These are phyloP conservation scores for Martensiomyces pterosporus DNA, from an alignment of 192 early-diverging fungal genomes.

Conservation along the genomic window DNA sequence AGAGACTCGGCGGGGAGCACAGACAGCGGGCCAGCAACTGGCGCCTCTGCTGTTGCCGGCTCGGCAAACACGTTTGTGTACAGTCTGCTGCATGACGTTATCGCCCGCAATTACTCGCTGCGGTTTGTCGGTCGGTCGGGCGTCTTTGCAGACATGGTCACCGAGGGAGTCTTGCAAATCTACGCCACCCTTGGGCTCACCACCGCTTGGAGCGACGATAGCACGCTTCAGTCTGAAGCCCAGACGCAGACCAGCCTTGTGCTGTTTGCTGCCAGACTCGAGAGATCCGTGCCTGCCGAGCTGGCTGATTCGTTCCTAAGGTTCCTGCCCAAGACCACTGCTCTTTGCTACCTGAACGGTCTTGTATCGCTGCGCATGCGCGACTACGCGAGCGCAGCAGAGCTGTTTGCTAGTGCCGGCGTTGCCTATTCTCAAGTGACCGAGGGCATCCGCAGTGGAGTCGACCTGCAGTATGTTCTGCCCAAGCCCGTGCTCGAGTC, in stretches of 20 bases:
- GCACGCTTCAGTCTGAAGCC: neutral
- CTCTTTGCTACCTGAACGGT: slow-evolving; percentile 28
- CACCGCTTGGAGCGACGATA: slow-evolving; percentile 3
- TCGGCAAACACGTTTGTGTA: slow-evolving; percentile 37
- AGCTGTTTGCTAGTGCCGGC: slow-evolving; percentile 31
- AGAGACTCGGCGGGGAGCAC: slow-evolving; percentile 22
- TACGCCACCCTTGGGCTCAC: slow-evolving; percentile 15
- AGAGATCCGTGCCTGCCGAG: slow-evolving; percentile 23
- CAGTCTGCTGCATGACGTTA: slow-evolving; percentile 37
- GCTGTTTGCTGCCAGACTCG: slow-evolving; percentile 35
- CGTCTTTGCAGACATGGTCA: slow-evolving; percentile 38
- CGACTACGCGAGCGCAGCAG: slow-evolving; percentile 20
- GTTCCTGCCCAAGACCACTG: slow-evolving; percentile 31
- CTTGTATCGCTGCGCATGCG: slow-evolving; percentile 36
- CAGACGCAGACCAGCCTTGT: slow-evolving; percentile 14
- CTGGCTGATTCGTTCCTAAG: slow-evolving; percentile 26
- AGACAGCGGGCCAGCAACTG: neutral
- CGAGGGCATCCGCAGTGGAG: slow-evolving; percentile 14
- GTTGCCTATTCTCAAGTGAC: slow-evolving; percentile 19
- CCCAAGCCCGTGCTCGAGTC: slow-evolving; percentile 14
- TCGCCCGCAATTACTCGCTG: slow-evolving; percentile 17
- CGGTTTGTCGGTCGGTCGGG: slow-evolving; percentile 24
- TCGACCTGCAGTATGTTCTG: slow-evolving; percentile 31
- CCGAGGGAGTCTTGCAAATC: slow-evolving; percentile 34
- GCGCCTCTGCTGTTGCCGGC: no score